A percentile compares a stretch with the other conserved stretches of the same genome.
Conservation (phyloP, 2,329 filamentous ascomycete species). For the Epichloe uncinata region DNA sequence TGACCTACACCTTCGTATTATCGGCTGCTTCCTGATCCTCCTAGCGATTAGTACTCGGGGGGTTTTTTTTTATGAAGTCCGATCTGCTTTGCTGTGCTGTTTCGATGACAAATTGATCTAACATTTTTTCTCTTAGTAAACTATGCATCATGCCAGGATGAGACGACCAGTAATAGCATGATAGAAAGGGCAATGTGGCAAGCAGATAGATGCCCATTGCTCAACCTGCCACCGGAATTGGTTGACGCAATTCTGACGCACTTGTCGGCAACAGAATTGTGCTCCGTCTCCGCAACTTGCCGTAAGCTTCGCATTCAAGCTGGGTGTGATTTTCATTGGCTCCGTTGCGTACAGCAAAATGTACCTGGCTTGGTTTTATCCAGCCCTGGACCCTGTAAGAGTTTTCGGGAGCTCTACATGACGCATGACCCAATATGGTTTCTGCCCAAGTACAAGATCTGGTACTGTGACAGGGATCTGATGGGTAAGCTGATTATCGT, state of each 20-base stretch:
- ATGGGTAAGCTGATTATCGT: conserved; percentile 62
- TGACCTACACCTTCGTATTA: no score
- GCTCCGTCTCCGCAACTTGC: conserved; percentile 46
- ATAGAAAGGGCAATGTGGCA: neutral
- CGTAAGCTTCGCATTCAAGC: conserved; percentile 45
- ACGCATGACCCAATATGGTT: conserved; percentile 78
- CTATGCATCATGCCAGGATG: neutral
- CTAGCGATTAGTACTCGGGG: no score
- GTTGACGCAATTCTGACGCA: conserved; percentile 57
- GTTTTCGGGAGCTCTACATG: conserved; percentile 58
- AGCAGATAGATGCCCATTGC: conserved; percentile 21
- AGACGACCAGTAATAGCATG: neutral
- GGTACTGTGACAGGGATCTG: conserved; percentile 67
- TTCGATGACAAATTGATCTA: neutral
- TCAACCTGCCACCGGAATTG: conserved; percentile 59
- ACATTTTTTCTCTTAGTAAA: neutral
- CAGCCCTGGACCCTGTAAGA: conserved; percentile 43
- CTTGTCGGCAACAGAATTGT: conserved; percentile 52
- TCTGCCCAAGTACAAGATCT: conserved; percentile 63
- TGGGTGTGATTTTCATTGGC: conserved; percentile 59
- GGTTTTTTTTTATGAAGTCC: no score
- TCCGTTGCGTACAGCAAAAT: conserved; percentile 52
- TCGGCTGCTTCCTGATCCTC: no score
- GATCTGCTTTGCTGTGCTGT: neutral
- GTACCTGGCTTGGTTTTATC: conserved; percentile 43